phyloP scores from a whole-genome alignment of 768 basidiomycete genomes.

The Heimioporus sp. region DNA sequence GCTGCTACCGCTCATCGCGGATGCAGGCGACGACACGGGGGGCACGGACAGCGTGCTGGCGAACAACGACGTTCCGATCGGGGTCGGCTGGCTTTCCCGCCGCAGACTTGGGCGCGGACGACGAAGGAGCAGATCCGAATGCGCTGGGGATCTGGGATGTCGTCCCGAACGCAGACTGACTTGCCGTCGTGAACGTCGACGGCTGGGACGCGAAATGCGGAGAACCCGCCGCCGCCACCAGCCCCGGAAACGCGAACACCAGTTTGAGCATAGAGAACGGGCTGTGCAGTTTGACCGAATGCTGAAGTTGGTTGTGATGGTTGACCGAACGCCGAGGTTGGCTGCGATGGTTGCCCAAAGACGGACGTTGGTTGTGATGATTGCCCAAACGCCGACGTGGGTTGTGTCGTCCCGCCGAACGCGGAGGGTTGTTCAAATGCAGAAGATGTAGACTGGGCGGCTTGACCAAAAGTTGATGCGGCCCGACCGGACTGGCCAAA shows the following conservation, averaged over 20 bases:
- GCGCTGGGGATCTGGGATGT: conserved; percentile 17
- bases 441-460: conserved; percentile 26
- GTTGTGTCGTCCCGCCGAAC: conserved; percentile 31
- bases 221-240: conserved; percentile 42
- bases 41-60: conserved; percentile 16
- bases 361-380: conserved; percentile 25
- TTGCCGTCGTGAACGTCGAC: conserved; percentile 38
- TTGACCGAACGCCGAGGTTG: conserved; percentile 28
- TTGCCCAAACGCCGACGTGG: conserved; percentile 22
- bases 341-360: conserved; percentile 28
- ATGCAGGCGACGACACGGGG: conserved; percentile 11
- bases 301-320: conserved; percentile 33
- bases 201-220: conserved; percentile 53
- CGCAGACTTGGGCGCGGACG: conserved; percentile 14
- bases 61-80: conserved; percentile 27
- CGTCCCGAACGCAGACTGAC: conserved; percentile 23
- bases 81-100: conserved; percentile 17
- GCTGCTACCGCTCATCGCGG: conserved; percentile 18
- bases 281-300: conserved; percentile 36
- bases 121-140: conserved; percentile 10
- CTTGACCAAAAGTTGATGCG: conserved; percentile 37
- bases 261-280: conserved; percentile 32
- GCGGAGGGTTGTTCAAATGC: conserved; percentile 32
- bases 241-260: conserved; percentile 33
- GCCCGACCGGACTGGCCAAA: conserved; percentile 35